Conservation (phyloP, 2,329 filamentous ascomycete genomes). For the Neofusicoccum kwambonambiense region DNA sequence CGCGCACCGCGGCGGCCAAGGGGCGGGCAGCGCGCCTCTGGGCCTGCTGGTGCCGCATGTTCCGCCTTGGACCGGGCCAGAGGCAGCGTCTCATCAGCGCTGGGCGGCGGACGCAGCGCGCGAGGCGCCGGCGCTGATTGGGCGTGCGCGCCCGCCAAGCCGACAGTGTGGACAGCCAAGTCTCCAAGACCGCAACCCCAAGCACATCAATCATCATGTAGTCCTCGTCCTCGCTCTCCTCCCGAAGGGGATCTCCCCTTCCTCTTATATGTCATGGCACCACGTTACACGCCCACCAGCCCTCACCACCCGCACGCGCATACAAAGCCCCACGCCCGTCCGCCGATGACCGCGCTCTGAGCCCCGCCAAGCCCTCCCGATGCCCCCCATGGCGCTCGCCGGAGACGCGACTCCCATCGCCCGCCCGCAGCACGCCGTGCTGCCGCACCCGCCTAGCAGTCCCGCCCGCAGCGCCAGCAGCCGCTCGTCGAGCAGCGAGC, state of each 20-base stretch:
- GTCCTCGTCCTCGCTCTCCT: conserved; percentile 8
- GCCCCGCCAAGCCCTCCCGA: not conserved
- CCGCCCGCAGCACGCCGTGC: conserved; percentile 5
- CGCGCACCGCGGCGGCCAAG: conserved; percentile 1
- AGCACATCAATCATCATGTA: conserved; percentile 16
- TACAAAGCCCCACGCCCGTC: not conserved
- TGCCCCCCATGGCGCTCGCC: conserved; percentile 11
- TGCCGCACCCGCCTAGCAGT: not conserved
- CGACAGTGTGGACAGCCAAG: conserved; percentile 13
- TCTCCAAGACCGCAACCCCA: conserved; percentile 17
- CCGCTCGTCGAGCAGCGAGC: not conserved
- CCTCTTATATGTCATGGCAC: conserved; percentile 15
- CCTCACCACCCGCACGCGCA: not conserved
- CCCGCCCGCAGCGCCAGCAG: conserved; percentile 22
- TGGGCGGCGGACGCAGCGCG: conserved; percentile 10
- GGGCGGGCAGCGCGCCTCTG: not conserved
- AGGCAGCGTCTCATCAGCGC: conserved; percentile 15
- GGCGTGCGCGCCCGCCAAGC: not conserved
- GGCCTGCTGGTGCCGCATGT: conserved; percentile 6
- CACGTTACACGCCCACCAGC: conserved; percentile 3
- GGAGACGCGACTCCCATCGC: conserved; percentile 25
- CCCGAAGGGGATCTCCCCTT: conserved; percentile 14
- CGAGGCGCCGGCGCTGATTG: not conserved
- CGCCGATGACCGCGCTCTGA: conserved; percentile 7
- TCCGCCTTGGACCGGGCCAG: conserved; percentile 16